Evolutionary conservation across 2,329 filamentous ascomycete species (phyloP), one percentile per base, ranked within the genome.

Genomic region (Zymoseptoria brevis): DNA sequence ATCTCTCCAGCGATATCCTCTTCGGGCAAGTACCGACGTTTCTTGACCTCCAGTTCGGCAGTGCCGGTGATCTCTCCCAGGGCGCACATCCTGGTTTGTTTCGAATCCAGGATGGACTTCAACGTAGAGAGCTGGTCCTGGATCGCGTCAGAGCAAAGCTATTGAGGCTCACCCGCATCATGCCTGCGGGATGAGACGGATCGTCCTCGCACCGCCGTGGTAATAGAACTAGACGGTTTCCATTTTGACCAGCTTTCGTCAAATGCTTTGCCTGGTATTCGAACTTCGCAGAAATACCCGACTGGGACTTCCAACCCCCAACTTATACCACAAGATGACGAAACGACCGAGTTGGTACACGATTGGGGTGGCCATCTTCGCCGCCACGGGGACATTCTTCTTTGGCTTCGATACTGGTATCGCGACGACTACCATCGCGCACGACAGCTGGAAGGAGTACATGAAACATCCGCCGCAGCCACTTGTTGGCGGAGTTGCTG

Each of bases 381-480:
- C 81, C 45, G 81, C 80, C 19, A 81, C 84, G 56, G 82, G 81
- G 62, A 83, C 82, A 0, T 83, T 83, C 68, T 74, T 84, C 57
- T 84, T 82, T 68, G 82, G 81, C 2, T 83, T 84, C 60, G 82
- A 84, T 67, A 83, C 81, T n/a, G 51, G 51, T 19, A 53, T 53
- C 19, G 51, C 51, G 21, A 85, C 82, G 11, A 84, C 81, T 16
- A 84, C 82, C 19, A 85, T 85, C 58, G 81, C 82, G 2, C 82
- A 85, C 66, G 67, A 81, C 64, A 83, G 80, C 66, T 85, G 81
- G 81, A 78, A 81, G 51, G 75, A 81, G 50, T 85, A 84, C 69
- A 84, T 85, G 81, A 57, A 75, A 11, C 67, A 81, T 54, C 82
- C 82, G 2, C 81, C 79, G 2, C 75, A 80, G 62, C 81, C 77